Percentiles rank a stretch among this genome's conserved stretches.
Conservation (phyloP, 2,329 filamentous ascomycete species). For the Aureobasidium pullulans region DNA sequence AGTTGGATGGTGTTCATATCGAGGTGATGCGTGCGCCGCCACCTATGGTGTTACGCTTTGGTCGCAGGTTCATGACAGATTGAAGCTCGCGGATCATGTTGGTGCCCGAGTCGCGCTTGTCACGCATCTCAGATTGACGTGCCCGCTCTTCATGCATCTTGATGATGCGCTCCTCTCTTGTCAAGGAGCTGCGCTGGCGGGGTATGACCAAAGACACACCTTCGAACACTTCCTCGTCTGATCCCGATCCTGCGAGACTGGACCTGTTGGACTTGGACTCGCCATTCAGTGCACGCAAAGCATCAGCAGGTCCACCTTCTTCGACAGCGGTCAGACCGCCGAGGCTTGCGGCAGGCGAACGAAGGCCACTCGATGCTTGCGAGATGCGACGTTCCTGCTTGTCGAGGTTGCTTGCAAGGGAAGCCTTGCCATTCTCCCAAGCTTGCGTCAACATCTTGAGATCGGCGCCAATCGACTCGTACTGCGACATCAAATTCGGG, state of each 20-base stretch:
- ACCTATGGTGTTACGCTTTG: slow-evolving; percentile 14
- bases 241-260: slow-evolving; percentile 36
- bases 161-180: slow-evolving; percentile 76
- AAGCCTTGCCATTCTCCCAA: slow-evolving; percentile 61
- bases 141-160: slow-evolving; percentile 84
- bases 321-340: slow-evolving; percentile 54
- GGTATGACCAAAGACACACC: slow-evolving; percentile 68
- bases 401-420: slow-evolving; percentile 73
- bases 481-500: slow-evolving; percentile 73
- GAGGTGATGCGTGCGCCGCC: slow-evolving; percentile 7
- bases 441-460: slow-evolving; percentile 53
- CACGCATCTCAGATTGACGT: slow-evolving; percentile 61
- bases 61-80: slow-evolving; percentile 59
- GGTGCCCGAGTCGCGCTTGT: slow-evolving; percentile 71
- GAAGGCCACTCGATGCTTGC: slow-evolving; percentile 42
- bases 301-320: slow-evolving; percentile 53
- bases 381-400: slow-evolving; percentile 60
- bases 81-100: slow-evolving; percentile 91
- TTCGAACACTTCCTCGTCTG: slow-evolving; percentile 77
- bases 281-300: slow-evolving; percentile 71
- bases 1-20: background rate
- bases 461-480: slow-evolving; percentile 88
- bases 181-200: slow-evolving; percentile 62
- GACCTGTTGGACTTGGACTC: slow-evolving; percentile 45
- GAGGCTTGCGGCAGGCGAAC: slow-evolving; percentile 47